Conservation (phyloP, 805 yeast species). For the Jamesozyma hellenica region DNA sequence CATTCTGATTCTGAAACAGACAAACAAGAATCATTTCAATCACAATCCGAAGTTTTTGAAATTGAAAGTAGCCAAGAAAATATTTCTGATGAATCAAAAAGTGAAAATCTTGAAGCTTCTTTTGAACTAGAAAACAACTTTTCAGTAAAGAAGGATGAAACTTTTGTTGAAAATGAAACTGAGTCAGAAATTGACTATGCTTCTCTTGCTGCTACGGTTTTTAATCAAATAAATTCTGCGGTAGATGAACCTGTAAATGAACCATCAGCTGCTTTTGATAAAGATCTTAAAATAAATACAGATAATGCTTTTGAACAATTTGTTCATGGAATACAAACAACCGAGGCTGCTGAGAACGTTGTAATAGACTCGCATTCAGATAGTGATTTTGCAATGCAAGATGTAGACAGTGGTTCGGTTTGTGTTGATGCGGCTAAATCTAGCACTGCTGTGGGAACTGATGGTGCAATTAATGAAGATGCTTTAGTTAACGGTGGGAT, state of each 20-base stretch:
- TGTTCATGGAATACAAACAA: neutral
- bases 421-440: too few species aligned
- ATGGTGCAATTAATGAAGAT: neutral
- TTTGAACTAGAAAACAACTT: neutral
- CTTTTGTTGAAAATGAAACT: neutral
- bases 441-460: neutral
- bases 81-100: neutral
- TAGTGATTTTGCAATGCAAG: too few species aligned
- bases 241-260: neutral
- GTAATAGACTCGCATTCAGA: too few species aligned
- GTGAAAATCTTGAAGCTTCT: neutral
- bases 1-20: too few species aligned
- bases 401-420: too few species aligned
- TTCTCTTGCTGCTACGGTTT: neutral
- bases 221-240: slow-evolving; percentile 1
- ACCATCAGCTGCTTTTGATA: neutral
- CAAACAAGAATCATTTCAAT: neutral
- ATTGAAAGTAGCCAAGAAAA: neutral
- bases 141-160: neutral
- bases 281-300: neutral
- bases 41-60: neutral
- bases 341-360: neutral
- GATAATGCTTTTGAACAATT: neutral
- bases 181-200: neutral
- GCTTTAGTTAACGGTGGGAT: too few species aligned